A percentile compares a stretch with the other conserved stretches of the same genome.
These are phyloP conservation scores for Chytriomyces sp. DNA, from an alignment of 192 early-diverging fungal genomes.

Conservation along the genomic window DNA sequence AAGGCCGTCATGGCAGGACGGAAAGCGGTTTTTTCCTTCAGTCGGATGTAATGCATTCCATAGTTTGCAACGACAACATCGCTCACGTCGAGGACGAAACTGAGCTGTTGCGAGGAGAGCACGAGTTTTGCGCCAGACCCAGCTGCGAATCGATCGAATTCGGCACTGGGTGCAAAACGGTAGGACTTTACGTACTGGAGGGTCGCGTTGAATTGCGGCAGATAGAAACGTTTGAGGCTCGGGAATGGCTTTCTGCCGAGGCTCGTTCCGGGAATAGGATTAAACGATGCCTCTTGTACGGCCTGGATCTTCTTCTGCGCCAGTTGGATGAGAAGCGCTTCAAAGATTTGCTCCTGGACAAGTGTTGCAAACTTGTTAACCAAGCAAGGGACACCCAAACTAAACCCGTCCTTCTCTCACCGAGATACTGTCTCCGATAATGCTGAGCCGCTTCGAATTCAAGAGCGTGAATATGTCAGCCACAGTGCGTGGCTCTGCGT, in stretches of 20 bases:
- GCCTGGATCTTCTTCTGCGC: background rate
- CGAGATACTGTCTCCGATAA: background rate
- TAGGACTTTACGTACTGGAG: background rate
- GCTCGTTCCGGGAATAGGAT: background rate
- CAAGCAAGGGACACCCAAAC: too few species aligned
- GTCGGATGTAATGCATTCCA: background rate
- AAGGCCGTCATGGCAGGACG: background rate
- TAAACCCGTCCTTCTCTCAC: too few species aligned
- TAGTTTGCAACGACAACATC: background rate
- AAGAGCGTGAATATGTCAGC: background rate
- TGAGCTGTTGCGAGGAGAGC: background rate
- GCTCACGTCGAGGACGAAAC: background rate
- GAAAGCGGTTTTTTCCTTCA: background rate
- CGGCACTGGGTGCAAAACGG: background rate
- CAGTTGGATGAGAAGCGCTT: background rate
- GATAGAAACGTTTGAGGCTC: background rate
- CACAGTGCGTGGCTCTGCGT: background rate
- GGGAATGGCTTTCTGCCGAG: background rate
- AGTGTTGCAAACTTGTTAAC: too few species aligned
- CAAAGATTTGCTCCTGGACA: background rate
- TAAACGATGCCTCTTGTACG: background rate
- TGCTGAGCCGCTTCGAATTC: background rate
- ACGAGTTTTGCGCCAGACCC: background rate
- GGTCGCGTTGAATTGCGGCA: background rate
- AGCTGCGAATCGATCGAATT: background rate